Percentiles rank a stretch among this genome's conserved stretches.
Evolutionary conservation across 106 monocot species (phyloP).

Genomic region (Chionographis japonica): DNA sequence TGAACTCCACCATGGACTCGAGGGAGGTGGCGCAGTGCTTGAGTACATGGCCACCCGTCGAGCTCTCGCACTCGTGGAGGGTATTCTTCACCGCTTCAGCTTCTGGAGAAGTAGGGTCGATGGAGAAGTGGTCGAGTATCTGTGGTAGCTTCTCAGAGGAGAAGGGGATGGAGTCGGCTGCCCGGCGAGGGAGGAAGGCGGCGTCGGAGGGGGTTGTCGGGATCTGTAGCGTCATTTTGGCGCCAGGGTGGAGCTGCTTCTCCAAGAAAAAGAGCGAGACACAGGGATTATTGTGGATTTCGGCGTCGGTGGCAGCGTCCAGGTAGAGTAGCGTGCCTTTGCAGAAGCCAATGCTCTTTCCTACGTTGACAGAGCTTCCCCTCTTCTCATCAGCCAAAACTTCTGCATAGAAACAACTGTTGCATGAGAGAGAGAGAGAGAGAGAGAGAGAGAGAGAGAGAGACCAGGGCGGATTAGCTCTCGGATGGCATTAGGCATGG

Average conservation of each 20-base stretch:
- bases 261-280: constrained; percentile 48
- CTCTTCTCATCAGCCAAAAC: too few relatives aligned
- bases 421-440: too few relatives aligned
- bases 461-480: too few relatives aligned
- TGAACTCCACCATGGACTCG: too few relatives aligned
- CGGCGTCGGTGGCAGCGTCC: constrained; percentile 24
- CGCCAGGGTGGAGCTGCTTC: constrained; percentile 37
- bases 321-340: too few relatives aligned
- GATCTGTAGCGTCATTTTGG: constrained; percentile 35
- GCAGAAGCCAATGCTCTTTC: not conserved
- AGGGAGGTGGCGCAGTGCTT: too few relatives aligned
- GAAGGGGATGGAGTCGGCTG: constrained; percentile 53
- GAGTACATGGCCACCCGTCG: too few relatives aligned
- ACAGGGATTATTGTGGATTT: constrained; percentile 29
- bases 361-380: too few relatives aligned
- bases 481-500: too few relatives aligned
- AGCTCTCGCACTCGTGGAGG: constrained; percentile 39
- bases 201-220: not conserved
- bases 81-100: constrained; percentile 30
- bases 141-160: constrained; percentile 33
- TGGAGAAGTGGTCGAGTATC: constrained; percentile 28
- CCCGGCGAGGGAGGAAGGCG: constrained; percentile 24
- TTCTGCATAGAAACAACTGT: too few relatives aligned
- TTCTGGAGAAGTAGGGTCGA: constrained; percentile 28
- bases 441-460: too few relatives aligned